phyloP scores from a whole-genome alignment of 129 eudicot genomes.

The Ambrosia artemisiifolia region DNA sequence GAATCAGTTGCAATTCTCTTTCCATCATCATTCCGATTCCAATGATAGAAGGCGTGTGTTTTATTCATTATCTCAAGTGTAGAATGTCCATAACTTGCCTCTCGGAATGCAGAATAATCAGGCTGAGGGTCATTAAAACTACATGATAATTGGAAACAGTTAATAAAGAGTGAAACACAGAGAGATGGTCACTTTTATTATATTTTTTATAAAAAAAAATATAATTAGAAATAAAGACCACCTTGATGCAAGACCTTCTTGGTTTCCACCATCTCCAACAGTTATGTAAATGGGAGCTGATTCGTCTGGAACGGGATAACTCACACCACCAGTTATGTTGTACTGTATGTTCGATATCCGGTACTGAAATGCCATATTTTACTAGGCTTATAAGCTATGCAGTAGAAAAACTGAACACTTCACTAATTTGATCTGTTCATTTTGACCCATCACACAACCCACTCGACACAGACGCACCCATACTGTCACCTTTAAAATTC shows the following conservation, averaged over 20 bases:
- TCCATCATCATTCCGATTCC: conserved; percentile 97
- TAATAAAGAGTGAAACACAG: background rate
- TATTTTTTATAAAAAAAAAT: background rate
- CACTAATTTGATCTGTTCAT: no score
- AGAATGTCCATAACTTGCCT: conserved; percentile 93
- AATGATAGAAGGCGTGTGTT: conserved; percentile 87
- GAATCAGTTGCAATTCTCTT: conserved; percentile 68
- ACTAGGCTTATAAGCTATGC: background rate
- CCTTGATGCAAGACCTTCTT: conserved; percentile 78
- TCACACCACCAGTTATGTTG: conserved; percentile 35
- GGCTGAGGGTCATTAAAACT: conserved; percentile 94
- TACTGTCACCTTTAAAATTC: no score
- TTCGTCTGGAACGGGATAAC: conserved; percentile 58
- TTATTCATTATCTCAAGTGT: conserved; percentile 77
- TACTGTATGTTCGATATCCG: conserved; percentile 56
- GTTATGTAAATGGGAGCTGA: conserved; percentile 83
- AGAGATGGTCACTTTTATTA: background rate
- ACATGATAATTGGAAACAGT: conserved; percentile 5
- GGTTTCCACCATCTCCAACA: conserved; percentile 92
- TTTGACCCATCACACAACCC: no score
- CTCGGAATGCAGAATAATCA: conserved; percentile 91
- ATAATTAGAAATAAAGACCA: conserved; percentile 6
- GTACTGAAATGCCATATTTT: conserved; percentile 39
- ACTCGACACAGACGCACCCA: no score
- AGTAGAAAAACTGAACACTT: no score